Evolutionary conservation across 306 rosid species (phyloP), one percentile per base, ranked within the genome.

Genomic region (Cucurbita ficifolia): DNA sequence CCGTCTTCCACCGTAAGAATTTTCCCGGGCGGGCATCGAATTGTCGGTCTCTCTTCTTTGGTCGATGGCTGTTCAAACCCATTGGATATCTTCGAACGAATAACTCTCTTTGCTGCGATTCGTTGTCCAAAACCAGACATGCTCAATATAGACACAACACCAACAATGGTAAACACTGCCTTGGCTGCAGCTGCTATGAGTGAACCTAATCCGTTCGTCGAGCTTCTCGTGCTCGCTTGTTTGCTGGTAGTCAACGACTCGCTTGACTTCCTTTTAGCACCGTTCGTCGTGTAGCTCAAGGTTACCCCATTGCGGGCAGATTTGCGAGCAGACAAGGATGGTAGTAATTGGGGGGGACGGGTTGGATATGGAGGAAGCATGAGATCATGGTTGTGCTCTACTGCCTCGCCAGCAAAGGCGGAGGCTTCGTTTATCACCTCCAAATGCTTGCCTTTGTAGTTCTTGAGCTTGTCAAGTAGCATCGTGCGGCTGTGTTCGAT

Each of bases 361-460:
- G 76, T 86, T 22, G 90, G 92, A 83, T 94, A 90, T 19, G 96
- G 98, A 76, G 98, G 98, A 71, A 94, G 97, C 52, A 88, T 81
- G 51, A 90, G 88, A 77, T 94, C 96, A 75, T 86, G 87, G 87
- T 74, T 89, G 73, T 83, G 87, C 71, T 87, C 91, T 36, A 91
- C 96, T 29, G 92, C 88, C 84, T 91, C 99, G 42, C 92, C 87
- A 22, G 91, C 99, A 80, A 94, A 94, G 59, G 90, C 86, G 78
- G 97, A 90, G 33, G 95, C 97, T 83, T 94, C 96, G 2, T 76
- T 82, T 79, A 94, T 89, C 72, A 94, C 99, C 64, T 89, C 97
- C 85, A 91, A 81, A 56, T 88, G 88, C 78, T 85, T 78, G 55
- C 97, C 99, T 76, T 88, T 83, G 82, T 94, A 94, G 74, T 82